A percentile compares a stretch with the other conserved stretches of the same genome.
Evolutionary conservation across 306 rosid species (phyloP).

Genomic region (Astragalus glycyphyllos): DNA sequence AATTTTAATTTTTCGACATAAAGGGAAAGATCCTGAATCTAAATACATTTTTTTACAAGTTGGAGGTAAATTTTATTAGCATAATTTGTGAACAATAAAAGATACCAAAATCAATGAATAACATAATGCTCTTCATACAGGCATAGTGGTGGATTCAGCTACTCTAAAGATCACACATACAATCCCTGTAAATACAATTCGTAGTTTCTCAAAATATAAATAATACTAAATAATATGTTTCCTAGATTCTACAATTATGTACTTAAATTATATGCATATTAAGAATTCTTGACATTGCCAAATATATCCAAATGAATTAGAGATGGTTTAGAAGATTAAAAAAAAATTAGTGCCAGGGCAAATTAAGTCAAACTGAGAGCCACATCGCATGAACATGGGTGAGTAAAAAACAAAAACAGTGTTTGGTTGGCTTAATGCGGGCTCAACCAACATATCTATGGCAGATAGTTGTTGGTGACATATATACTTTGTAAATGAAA

Average conservation of each 20-base stretch:
- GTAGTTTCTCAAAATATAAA: background rate
- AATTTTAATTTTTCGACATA: background rate
- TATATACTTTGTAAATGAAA: slow-evolving; percentile 25
- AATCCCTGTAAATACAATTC: background rate
- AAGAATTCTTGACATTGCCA: slow-evolving; percentile 1
- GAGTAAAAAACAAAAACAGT: slow-evolving; percentile 15
- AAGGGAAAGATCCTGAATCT: slow-evolving; percentile 15
- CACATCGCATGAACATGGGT: background rate
- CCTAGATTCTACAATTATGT: slow-evolving; percentile 28
- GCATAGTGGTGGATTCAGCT: background rate
- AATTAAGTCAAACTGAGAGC: background rate
- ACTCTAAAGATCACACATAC: slow-evolving; percentile 18
- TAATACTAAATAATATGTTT: background rate
- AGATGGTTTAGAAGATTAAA: background rate
- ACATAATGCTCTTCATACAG: slow-evolving; percentile 14
- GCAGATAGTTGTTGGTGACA: background rate
- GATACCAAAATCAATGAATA: slow-evolving; percentile 19
- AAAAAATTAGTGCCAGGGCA: background rate
- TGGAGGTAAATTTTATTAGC: slow-evolving; percentile 6
- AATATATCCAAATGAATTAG: background rate
- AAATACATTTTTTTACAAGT: slow-evolving; percentile 11
- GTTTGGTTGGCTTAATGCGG: slow-evolving; percentile 20
- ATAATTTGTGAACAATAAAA: slow-evolving; percentile 8
- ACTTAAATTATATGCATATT: background rate
- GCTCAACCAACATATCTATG: slow-evolving; percentile 3